Evolutionary conservation across 2,329 filamentous ascomycete species (phyloP), one percentile per base, ranked within the genome.

Genomic region (Gyromitra esculenta): DNA sequence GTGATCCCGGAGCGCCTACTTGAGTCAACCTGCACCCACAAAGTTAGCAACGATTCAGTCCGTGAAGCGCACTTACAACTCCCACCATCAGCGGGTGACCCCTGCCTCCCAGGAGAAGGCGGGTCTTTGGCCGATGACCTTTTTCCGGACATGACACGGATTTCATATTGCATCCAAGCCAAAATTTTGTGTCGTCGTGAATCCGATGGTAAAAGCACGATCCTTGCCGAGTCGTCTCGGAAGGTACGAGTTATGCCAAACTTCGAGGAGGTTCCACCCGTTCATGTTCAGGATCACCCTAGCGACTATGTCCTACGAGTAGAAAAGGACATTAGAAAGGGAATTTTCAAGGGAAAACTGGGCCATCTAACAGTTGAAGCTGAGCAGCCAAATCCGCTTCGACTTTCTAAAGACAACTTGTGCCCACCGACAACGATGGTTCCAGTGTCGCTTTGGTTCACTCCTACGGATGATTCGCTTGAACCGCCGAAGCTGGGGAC

Each of bases 71-170:
- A 91, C 81, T 83, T 88, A 1, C 84, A 86, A 79, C 84, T 91
- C 0, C 90, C 90, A 1, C 90, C 90, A 1, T 89, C 86, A 35
- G 83, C 91, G 21, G 89, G 89, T 11, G 89, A 90, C 73, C 83
- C 86, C 7, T 86, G 86, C 80, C 82, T 87, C n/a, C 84, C 85
- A 59, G 85, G 85, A 31, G 84, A 86, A 77, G 86, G 86, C 8
- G 85, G 84, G 45, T 83, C 83, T 1, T 81, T 88, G 18, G 84
- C 88, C 52, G 89, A 91, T 80, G 90, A 91, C 79, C 84, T 91
- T 81, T 84, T 88, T 1, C 90, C 90, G 0, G 86, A 89, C 7
- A 91, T 91, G 89, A 84, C 86, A 43, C 88, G 86, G 80, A 87
- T 91, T 59, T 83, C 84, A 1, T 91, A 91, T 80, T 85, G 84